Base-by-base conservation (phyloP, 768 basidiomycete genomes). In the Collybia sordida region DNA sequence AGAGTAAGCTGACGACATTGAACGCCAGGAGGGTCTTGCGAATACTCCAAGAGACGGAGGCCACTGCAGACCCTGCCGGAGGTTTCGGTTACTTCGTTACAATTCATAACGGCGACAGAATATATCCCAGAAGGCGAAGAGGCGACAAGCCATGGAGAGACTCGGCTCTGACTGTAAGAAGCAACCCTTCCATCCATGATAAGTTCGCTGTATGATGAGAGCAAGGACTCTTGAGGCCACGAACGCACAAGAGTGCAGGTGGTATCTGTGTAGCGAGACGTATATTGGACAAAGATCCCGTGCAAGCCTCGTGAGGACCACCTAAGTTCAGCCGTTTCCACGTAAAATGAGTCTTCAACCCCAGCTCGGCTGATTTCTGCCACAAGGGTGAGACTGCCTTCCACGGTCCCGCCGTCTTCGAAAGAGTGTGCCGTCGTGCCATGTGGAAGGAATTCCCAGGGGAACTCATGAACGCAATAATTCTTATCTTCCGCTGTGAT, bases 91-190 rank as follows among this genome's bases (percentile, higher is more conserved):
- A 19, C 15, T 23, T 17, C 28, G 21, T 2, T 17, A n/a, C 19
- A 28, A 4, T 34, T 21, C 7, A 51, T 21, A 22, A 52, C 25
- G 6, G 24, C 6, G n/a, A 23, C 42, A 19, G 47, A 27, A 45
- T 55, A 55, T 9, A 38, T 25, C 4, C 50, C 54, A 8, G 50
- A 55, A 15, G 25, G 46, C 19, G 49, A 50, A 3, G 54, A 28
- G 23, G 35, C 47, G 22, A 38, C 24, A 3, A 52, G 43, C 42
- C 6, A 38, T 19, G 45, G 46, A 2, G 42, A 42, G 31, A 17
- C 21, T 22, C 25, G 17, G 17, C 27, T 46, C 21, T 19, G 9
- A 39, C 9, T 12, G 22, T 52, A 43, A 12, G 47, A 40, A 17
- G 18, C 34, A 19, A 42, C 31, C 9, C 21, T 35, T 6, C 54